A percentile compares a stretch with the other conserved stretches of the same genome.
Conservation (phyloP, 495 filamentous ascomycete species). For the Hyaloscypha bicolor region DNA sequence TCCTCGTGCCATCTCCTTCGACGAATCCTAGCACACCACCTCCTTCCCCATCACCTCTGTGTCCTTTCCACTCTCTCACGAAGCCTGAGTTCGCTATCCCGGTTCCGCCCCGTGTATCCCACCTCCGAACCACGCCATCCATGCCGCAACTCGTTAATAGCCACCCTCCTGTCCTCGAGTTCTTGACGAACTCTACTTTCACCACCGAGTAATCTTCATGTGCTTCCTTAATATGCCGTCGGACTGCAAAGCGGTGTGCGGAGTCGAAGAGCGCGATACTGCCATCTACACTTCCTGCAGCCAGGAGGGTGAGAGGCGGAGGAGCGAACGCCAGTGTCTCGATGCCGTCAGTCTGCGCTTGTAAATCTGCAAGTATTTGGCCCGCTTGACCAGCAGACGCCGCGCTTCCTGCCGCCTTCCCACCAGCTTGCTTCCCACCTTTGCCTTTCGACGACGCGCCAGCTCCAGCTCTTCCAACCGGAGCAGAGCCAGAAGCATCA, state of each 20-base stretch:
- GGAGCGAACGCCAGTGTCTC: conserved; percentile 86
- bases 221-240: conserved; percentile 76
- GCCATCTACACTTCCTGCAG: conserved; percentile 88
- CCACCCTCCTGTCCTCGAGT: conserved; percentile 47
- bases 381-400: conserved; percentile 66
- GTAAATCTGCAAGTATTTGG: conserved; percentile 68
- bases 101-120: conserved; percentile 84
- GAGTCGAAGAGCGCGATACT: conserved; percentile 87
- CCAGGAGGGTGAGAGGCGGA: conserved; percentile 74
- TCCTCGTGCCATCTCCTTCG: conserved; percentile 67
- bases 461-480: conserved; percentile 39
- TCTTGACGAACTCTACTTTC: conserved; percentile 83
- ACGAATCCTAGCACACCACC: conserved; percentile 91
- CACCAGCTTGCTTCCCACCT: conserved; percentile 37
- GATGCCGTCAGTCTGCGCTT: conserved; percentile 72
- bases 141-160: conserved; percentile 81
- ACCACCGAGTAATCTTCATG: conserved; percentile 85
- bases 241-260: conserved; percentile 76
- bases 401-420: conserved; percentile 39
- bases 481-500: conserved; percentile 32
- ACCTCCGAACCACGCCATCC: conserved; percentile 83
- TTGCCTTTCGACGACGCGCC: conserved; percentile 51
- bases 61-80: conserved; percentile 79
- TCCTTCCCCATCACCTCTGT: conserved; percentile 76
- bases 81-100: conserved; percentile 61